Percentiles rank a stretch among this genome's conserved stretches.
Evolutionary conservation across 192 early-diverging fungal species (phyloP).

Genomic region (Podila minutissima): DNA sequence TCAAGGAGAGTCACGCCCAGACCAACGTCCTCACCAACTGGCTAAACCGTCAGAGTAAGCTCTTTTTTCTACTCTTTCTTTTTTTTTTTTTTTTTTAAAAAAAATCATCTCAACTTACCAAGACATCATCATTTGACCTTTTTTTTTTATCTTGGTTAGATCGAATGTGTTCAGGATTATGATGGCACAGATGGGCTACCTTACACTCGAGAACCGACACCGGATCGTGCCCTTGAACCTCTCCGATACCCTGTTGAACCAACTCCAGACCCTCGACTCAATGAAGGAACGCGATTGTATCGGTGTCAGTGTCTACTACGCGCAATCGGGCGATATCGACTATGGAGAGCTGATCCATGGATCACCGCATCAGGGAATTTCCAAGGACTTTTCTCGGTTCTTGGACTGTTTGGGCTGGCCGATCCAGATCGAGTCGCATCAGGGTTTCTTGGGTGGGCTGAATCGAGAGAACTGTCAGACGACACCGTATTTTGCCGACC

Average conservation of each 20-base stretch:
- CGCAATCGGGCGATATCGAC: conserved; percentile 58
- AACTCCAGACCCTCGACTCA: conserved; percentile 70
- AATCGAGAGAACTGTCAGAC: conserved; percentile 61
- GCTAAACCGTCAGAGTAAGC: conserved; percentile 10
- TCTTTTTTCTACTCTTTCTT: neutral
- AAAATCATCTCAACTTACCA: neutral
- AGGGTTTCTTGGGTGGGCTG: conserved; percentile 72
- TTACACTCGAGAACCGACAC: conserved; percentile 65
- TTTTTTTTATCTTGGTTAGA: conserved; percentile 21
- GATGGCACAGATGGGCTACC: conserved; percentile 72
- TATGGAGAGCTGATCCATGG: conserved; percentile 64
- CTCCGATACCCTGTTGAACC: conserved; percentile 66
- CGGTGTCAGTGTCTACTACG: conserved; percentile 71
- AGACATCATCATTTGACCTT: neutral
- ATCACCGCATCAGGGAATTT: conserved; percentile 42
- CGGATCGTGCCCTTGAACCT: conserved; percentile 72
- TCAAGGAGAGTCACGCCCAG: conserved; percentile 10
- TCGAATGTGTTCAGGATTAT: conserved; percentile 67
- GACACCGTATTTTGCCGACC: conserved; percentile 76
- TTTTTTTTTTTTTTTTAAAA: too few species aligned
- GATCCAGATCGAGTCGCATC: conserved; percentile 67
- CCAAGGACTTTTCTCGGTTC: conserved; percentile 74
- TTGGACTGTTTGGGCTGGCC: conserved; percentile 79
- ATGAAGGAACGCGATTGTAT: conserved; percentile 81
- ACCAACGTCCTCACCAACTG: neutral